These are phyloP conservation scores for Phylloporus rhodoxanthus DNA, from an alignment of 768 basidiomycete species.

Conservation along the genomic window DNA sequence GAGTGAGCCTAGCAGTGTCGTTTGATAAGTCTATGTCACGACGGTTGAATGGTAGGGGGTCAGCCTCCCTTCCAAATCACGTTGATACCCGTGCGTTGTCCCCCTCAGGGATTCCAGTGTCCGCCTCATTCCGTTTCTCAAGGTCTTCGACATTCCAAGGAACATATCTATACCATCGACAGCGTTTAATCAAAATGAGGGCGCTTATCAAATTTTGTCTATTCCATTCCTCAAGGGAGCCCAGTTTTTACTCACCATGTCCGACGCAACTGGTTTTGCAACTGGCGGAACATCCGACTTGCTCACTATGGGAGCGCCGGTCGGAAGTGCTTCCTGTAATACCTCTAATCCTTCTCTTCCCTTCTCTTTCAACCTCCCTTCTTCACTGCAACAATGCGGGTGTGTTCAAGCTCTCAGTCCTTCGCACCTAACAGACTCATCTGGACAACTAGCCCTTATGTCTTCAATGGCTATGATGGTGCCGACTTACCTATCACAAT, in stretches of 20 bases:
- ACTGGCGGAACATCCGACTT: constrained; percentile 54
- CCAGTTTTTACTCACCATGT: constrained; percentile 57
- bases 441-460: constrained; percentile 36
- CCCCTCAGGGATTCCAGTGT: neutral
- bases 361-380: constrained; percentile 48
- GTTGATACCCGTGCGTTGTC: constrained; percentile 45
- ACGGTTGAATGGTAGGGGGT: constrained; percentile 41
- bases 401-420: constrained; percentile 21
- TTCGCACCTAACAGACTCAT: constrained; percentile 3
- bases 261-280: constrained; percentile 64
- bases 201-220: constrained; percentile 42
- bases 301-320: constrained; percentile 43
- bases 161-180: constrained; percentile 51
- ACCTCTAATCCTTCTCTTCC: constrained; percentile 38
- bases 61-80: constrained; percentile 45
- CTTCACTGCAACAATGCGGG: constrained; percentile 59
- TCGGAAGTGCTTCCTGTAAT: constrained; percentile 42
- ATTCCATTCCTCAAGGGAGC: constrained; percentile 38
- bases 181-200: constrained; percentile 50
- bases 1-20: constrained; percentile 12
- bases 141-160: constrained; percentile 51
- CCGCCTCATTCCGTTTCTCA: constrained; percentile 8
- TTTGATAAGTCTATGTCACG: neutral
- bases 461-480: constrained; percentile 38
- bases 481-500: constrained; percentile 54